phyloP scores from a whole-genome alignment of 768 basidiomycete species.

The Suillus bovinus region DNA sequence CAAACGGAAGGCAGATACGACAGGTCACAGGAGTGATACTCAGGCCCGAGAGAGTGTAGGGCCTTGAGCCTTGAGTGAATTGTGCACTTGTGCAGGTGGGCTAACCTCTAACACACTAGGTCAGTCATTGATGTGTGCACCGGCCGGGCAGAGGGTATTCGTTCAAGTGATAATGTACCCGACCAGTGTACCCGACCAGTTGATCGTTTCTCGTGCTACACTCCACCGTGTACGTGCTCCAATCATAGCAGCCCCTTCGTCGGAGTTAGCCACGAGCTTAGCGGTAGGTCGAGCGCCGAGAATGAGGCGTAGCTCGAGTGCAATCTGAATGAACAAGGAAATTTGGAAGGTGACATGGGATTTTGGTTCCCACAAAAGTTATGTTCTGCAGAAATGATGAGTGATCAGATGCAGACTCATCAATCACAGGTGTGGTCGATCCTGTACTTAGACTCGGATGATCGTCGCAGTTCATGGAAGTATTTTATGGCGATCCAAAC shows the following conservation, averaged over 20 bases:
- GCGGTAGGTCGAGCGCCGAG: neutral
- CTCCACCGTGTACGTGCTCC: neutral
- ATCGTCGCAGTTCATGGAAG: neutral
- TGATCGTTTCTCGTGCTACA: neutral
- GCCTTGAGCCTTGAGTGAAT: neutral
- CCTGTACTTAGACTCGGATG: neutral
- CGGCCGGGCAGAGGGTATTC: neutral
- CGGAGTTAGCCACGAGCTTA: neutral
- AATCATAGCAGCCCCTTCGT: neutral
- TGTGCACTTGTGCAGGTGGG: neutral
- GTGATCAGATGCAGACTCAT: too few relatives aligned
- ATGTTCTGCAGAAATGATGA: neutral
- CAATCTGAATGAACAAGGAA: neutral
- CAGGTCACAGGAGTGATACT: neutral
- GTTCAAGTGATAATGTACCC: neutral
- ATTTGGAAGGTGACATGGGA: neutral
- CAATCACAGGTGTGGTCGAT: neutral
- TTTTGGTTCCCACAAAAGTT: too few relatives aligned
- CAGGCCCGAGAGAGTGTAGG: neutral
- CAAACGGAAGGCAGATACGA: neutral
- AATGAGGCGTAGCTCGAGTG: too few relatives aligned
- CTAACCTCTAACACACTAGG: neutral
- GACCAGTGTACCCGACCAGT: neutral
- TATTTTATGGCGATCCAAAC: neutral
- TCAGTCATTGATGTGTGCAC: neutral